Conservation (phyloP, 2,329 filamentous ascomycete genomes). For the Orbilia quercus region DNA sequence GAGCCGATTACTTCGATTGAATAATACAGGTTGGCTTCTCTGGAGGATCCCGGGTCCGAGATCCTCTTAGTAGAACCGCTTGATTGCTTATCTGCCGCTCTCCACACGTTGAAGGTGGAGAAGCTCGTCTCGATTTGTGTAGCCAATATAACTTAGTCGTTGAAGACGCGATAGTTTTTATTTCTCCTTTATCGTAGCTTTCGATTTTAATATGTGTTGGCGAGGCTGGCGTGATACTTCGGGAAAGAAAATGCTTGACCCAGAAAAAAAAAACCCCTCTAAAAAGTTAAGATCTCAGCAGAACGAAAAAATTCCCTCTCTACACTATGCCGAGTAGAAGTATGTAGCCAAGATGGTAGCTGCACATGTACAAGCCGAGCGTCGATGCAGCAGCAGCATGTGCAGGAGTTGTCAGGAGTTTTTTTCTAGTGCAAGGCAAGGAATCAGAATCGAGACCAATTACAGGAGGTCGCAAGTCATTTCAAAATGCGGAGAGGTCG, state of each 20-base stretch:
- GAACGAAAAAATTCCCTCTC: neutral
- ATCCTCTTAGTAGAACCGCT: constrained; percentile 41
- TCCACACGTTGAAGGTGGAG: constrained; percentile 13
- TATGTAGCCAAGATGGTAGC: neutral
- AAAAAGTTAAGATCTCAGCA: neutral
- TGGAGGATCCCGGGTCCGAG: constrained; percentile 50
- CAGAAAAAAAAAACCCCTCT: constrained; percentile 9
- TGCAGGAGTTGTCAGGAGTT: neutral
- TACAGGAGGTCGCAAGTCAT: constrained; percentile 4
- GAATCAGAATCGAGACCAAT: constrained; percentile 4
- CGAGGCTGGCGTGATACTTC: constrained; percentile 3
- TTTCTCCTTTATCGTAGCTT: neutral
- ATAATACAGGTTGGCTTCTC: constrained; percentile 45
- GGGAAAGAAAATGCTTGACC: constrained; percentile 12
- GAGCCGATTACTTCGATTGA: constrained; percentile 51
- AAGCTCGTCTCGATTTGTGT: constrained; percentile 12
- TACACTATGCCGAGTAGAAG: neutral
- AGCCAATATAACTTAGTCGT: neutral
- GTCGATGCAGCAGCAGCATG: too few relatives aligned
- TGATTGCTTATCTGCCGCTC: constrained; percentile 20
- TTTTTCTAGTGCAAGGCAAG: neutral
- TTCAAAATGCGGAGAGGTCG: neutral
- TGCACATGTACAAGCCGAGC: neutral
- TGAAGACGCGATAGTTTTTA: neutral
- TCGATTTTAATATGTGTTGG: too few relatives aligned